Evolutionary conservation across 495 filamentous ascomycete species (phyloP).

Genomic region (Corynascus novoguineensis): DNA sequence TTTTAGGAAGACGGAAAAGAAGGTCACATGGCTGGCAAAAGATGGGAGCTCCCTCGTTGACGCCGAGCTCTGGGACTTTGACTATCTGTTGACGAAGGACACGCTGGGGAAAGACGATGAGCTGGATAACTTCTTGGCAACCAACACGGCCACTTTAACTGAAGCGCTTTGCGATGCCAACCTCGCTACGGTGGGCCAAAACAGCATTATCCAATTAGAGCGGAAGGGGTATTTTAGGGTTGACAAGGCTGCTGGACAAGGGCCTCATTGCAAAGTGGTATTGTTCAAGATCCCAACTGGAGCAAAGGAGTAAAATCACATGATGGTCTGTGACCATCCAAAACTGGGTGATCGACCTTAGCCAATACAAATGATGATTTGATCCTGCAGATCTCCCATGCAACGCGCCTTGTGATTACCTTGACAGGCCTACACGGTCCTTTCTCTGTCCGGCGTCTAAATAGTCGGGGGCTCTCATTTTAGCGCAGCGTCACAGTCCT

Average conservation of each 20-base stretch:
- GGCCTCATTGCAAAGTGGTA: not conserved
- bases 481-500: no score
- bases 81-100: constrained; percentile 85
- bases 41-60: constrained; percentile 65
- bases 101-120: constrained; percentile 72
- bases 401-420: no score
- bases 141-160: constrained; percentile 51
- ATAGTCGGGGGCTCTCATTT: no score
- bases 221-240: constrained; percentile 4
- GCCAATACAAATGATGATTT: no score
- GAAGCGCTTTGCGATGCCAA: constrained; percentile 1
- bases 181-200: not conserved
- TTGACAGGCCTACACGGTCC: no score
- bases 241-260: not conserved
- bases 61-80: constrained; percentile 78
- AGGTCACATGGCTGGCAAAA: constrained; percentile 76
- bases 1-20: constrained; percentile 81
- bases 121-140: constrained; percentile 71
- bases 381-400: no score
- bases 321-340: no score
- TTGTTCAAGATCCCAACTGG: constrained; percentile 8
- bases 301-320: not conserved
- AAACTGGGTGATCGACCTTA: no score
- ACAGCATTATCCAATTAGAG: not conserved
- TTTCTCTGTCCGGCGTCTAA: no score